Conservation (phyloP, 2,329 filamentous ascomycete species). For the Tolypocladium tropicale region DNA sequence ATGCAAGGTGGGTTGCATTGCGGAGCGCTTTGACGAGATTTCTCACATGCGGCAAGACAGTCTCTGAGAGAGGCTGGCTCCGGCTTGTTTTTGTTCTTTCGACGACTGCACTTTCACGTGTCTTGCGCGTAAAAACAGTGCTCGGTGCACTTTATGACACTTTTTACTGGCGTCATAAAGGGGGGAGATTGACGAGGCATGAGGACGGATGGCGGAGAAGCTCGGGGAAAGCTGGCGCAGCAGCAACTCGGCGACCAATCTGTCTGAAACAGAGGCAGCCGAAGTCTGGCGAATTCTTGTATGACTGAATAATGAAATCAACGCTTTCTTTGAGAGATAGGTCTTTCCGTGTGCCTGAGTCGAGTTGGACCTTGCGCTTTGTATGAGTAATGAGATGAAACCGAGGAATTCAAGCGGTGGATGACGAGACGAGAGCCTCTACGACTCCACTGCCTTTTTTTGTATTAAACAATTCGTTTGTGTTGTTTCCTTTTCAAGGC, state of each 20-base stretch:
- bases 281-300: not conserved
- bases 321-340: not conserved
- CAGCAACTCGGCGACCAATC: not conserved
- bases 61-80: conserved; percentile 10
- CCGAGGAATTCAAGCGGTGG: no score
- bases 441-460: not conserved
- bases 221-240: not conserved
- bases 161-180: no score
- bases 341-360: not conserved
- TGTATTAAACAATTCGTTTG: not conserved
- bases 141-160: not conserved
- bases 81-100: not conserved
- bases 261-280: not conserved
- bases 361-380: not conserved
- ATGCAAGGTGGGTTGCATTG: no score
- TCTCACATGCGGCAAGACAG: conserved; percentile 10
- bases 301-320: not conserved
- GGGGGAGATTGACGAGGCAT: not conserved
- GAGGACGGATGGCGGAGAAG: not conserved
- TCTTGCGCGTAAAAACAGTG: not conserved
- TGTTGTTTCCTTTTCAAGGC: no score
- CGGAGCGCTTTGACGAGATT: not conserved
- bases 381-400: no score
- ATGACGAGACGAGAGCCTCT: not conserved
- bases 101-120: not conserved